Evolutionary conservation across 2,329 filamentous ascomycete species (phyloP).

Genomic region (Bipolaris bicolor): DNA sequence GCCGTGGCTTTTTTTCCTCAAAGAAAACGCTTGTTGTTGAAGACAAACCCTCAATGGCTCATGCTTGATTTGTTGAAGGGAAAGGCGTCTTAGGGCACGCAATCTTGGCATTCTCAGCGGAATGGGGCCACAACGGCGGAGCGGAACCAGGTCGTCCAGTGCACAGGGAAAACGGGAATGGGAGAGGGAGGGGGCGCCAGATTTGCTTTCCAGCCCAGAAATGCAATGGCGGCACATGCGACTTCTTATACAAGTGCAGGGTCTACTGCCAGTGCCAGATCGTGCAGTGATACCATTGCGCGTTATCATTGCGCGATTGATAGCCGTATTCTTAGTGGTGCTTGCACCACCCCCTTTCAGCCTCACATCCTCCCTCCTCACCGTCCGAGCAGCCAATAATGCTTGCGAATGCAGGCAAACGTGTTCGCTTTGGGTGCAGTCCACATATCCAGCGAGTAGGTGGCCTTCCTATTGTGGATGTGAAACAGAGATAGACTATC

Average conservation of each 20-base stretch:
- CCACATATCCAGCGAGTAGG: conserved; percentile 19
- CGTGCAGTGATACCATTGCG: conserved; percentile 38
- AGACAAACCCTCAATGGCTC: not conserved
- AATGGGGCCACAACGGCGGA: conserved; percentile 14
- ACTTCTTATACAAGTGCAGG: conserved; percentile 26
- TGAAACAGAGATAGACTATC: conserved; percentile 28
- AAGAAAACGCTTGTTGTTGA: not conserved
- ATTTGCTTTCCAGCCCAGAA: not conserved
- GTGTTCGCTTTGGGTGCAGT: conserved; percentile 1
- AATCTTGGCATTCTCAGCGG: conserved; percentile 19
- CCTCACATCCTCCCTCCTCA: conserved; percentile 15
- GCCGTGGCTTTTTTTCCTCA: not conserved
- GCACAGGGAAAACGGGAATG: not conserved
- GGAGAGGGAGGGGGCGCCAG: not conserved
- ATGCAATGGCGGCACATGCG: not conserved
- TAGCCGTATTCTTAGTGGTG: conserved; percentile 42
- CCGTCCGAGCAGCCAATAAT: conserved; percentile 32
- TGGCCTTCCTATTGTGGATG: conserved; percentile 44
- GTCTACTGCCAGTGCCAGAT: not conserved
- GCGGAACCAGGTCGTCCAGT: conserved; percentile 7
- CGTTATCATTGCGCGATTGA: conserved; percentile 49
- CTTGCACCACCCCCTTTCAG: conserved; percentile 22
- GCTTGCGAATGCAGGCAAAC: conserved; percentile 6
- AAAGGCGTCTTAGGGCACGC: not conserved
- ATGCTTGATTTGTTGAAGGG: not conserved